Evolutionary conservation across 306 rosid species (phyloP).

Genomic region (Malus fusca): DNA sequence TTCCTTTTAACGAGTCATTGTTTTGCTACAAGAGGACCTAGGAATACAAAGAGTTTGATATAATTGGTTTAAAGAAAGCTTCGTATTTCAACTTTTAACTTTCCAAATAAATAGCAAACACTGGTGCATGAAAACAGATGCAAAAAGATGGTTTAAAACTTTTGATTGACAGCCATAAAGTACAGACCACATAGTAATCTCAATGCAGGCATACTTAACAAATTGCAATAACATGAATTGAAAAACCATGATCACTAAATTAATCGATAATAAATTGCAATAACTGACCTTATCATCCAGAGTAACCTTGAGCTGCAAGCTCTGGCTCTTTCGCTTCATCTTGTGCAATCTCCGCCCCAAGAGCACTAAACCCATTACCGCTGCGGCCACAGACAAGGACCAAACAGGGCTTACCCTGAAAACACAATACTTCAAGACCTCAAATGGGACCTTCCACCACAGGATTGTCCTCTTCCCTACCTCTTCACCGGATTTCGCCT

Average conservation of each 20-base stretch:
- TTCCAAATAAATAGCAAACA: neutral
- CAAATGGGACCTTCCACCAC: slow-evolving; percentile 95
- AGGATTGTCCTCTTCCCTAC: slow-evolving; percentile 36
- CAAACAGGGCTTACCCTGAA: slow-evolving; percentile 65
- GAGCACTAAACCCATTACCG: slow-evolving; percentile 59
- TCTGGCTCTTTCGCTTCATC: slow-evolving; percentile 69
- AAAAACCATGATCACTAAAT: neutral
- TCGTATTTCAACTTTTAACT: neutral
- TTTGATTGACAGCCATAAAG: neutral
- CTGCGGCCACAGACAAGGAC: slow-evolving; percentile 78
- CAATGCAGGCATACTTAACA: neutral
- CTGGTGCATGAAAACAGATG: neutral
- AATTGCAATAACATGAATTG: neutral
- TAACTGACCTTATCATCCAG: slow-evolving; percentile 82
- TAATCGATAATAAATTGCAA: neutral
- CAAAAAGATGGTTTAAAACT: neutral
- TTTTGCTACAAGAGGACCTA: neutral
- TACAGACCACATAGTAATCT: neutral
- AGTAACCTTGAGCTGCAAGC: slow-evolving; percentile 75
- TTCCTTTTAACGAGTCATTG: neutral
- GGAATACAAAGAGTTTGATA: neutral
- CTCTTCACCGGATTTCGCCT: slow-evolving; percentile 17
- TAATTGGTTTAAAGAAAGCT: neutral
- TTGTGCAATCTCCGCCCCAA: slow-evolving; percentile 65
- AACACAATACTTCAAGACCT: slow-evolving; percentile 66